These are phyloP conservation scores for Alternaria ventricosa DNA, from an alignment of 2,329 filamentous ascomycete species.

Conservation along the genomic window DNA sequence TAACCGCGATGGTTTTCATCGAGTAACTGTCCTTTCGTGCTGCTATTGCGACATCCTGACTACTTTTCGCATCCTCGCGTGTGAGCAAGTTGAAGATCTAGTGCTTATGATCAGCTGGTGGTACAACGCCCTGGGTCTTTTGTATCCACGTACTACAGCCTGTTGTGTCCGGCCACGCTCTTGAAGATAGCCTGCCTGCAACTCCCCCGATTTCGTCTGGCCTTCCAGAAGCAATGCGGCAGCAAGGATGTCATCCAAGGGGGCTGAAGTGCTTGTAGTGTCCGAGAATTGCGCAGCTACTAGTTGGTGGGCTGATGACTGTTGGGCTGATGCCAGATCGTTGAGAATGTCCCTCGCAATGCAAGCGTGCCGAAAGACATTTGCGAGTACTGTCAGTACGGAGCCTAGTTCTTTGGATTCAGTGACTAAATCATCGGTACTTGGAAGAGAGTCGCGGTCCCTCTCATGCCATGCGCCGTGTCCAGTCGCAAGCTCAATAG, in stretches of 20 bases:
- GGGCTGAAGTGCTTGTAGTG: no score
- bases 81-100: neutral
- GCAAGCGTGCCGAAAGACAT: neutral
- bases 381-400: neutral
- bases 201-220: neutral
- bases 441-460: neutral
- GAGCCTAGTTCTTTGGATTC: no score
- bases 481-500: neutral
- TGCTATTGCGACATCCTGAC: neutral
- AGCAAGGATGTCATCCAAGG: accelerated
- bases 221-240: neutral
- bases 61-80: accelerated
- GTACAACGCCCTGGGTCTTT: neutral
- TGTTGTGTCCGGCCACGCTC: neutral
- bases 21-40: neutral
- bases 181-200: neutral
- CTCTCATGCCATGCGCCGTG: neutral
- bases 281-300: no score
- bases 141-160: neutral
- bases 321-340: neutral
- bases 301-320: no score
- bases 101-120: neutral
- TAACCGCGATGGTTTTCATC: neutral
- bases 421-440: no score
- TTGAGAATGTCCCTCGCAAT: neutral